Percentiles rank a stretch among this genome's conserved stretches.
Conservation (phyloP, 2,329 filamentous ascomycete genomes). For the Paraconiothyrium brasiliense region DNA sequence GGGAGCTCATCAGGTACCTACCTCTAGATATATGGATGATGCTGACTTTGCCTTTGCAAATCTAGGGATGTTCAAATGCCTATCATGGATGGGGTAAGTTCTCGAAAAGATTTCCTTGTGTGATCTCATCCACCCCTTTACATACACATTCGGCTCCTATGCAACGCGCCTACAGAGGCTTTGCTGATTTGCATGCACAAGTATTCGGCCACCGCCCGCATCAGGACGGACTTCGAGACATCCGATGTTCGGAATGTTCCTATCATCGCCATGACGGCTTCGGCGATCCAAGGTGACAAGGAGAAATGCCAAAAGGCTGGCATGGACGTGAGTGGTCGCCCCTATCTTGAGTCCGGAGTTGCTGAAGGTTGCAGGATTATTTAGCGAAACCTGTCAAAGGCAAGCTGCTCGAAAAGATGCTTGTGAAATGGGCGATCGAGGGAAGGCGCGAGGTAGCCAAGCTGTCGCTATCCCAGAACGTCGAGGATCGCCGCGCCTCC, state of each 20-base stretch:
- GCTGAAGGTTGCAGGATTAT: slow-evolving; percentile 42
- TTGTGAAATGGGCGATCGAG: slow-evolving; percentile 72
- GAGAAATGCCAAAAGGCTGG: slow-evolving; percentile 78
- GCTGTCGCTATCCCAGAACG: slow-evolving; percentile 31
- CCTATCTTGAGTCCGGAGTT: slow-evolving; percentile 23
- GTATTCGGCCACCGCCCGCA: slow-evolving; percentile 56
- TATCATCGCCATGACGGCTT: slow-evolving; percentile 84
- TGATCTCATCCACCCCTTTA: background rate
- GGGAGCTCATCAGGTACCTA: background rate
- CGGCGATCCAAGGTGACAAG: slow-evolving; percentile 77
- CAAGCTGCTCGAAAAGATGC: slow-evolving; percentile 68
- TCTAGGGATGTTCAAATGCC: slow-evolving; percentile 50
- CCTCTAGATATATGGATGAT: slow-evolving; percentile 32
- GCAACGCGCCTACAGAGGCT: background rate
- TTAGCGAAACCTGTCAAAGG: slow-evolving; percentile 69
- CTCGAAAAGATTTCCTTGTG: background rate
- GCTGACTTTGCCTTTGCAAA: background rate
- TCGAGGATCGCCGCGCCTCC: slow-evolving; percentile 35
- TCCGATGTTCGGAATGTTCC: slow-evolving; percentile 68
- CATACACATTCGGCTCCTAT: background rate
- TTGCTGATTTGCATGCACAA: background rate
- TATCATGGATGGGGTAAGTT: slow-evolving; percentile 70
- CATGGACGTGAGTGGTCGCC: slow-evolving; percentile 66
- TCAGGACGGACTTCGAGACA: slow-evolving; percentile 74
- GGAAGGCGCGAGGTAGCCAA: slow-evolving; percentile 49